A percentile compares a stretch with the other conserved stretches of the same genome.
Evolutionary conservation across 495 filamentous ascomycete species (phyloP).

Genomic region (Penicillium canariense): DNA sequence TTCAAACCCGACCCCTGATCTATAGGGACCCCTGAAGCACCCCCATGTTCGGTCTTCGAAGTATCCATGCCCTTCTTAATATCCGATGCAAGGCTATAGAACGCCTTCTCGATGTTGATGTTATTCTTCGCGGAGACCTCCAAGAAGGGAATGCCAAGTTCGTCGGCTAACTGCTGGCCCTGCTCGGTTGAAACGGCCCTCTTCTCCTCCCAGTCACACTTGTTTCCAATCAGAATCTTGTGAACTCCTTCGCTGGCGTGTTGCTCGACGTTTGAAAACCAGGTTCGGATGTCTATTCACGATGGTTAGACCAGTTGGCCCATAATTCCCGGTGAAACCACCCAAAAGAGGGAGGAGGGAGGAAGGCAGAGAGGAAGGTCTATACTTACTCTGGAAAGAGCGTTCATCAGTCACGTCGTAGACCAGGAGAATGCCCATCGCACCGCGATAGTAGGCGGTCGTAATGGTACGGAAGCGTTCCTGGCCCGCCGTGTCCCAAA

Average conservation of each 20-base stretch:
- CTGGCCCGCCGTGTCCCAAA: constrained; percentile 98
- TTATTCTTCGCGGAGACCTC: constrained; percentile 98
- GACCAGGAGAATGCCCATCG: constrained; percentile 96
- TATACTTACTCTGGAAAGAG: constrained; percentile 88
- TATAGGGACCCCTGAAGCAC: constrained; percentile 66
- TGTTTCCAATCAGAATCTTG: constrained; percentile 99
- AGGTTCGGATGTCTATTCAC: constrained; percentile 86
- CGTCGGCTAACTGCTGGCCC: constrained; percentile 89
- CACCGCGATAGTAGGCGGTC: constrained; percentile 96
- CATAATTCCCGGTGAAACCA: neutral
- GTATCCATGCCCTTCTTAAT: constrained; percentile 88
- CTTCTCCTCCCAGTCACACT: constrained; percentile 99
- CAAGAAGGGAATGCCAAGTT: constrained; percentile 96
- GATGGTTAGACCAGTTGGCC: constrained; percentile 8
- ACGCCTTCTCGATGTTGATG: constrained; percentile 99
- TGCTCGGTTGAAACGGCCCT: constrained; percentile 87
- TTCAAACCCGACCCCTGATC: constrained; percentile 60
- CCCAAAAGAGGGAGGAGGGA: neutral
- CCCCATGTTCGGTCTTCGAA: constrained; percentile 70
- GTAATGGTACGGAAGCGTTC: constrained; percentile 98
- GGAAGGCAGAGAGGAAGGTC: no score
- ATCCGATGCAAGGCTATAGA: constrained; percentile 90
- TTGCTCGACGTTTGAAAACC: constrained; percentile 99
- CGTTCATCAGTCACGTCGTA: constrained; percentile 98
- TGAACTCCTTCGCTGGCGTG: constrained; percentile 99